Conservation (phyloP, 805 yeast genomes). For the Wickerhamomyces bisporus region DNA sequence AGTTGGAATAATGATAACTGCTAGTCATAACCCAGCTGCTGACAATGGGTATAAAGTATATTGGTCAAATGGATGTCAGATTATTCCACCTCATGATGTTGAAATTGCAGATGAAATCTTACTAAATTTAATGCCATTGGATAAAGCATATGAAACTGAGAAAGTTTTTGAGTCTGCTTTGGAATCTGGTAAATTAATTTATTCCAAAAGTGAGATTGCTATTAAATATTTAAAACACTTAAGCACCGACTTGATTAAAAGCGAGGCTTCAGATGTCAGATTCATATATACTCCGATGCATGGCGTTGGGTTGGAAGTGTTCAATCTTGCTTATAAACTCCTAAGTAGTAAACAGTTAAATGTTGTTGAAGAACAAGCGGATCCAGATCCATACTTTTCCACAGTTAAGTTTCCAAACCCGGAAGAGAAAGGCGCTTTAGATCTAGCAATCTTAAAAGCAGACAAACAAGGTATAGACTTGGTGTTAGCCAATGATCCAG, state of each 20-base stretch:
- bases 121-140: conserved; percentile 57
- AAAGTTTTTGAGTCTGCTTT: conserved; percentile 30
- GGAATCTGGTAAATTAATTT: conserved; percentile 25
- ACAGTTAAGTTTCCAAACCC: conserved; percentile 93
- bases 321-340: conserved; percentile 34
- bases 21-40: conserved; percentile 78
- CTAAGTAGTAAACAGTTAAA: conserved; percentile 31
- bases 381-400: conserved; percentile 81
- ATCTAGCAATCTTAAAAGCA: conserved; percentile 61
- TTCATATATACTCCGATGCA: conserved; percentile 93
- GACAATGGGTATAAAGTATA: conserved; percentile 96
- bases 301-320: conserved; percentile 80
- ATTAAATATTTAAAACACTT: conserved; percentile 35
- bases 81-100: conserved; percentile 84
- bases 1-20: conserved; percentile 91
- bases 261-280: conserved; percentile 26
- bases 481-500: conserved; percentile 92
- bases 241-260: conserved; percentile 28
- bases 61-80: conserved; percentile 91
- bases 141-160: conserved; percentile 42
- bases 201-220: conserved; percentile 39
- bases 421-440: conserved; percentile 89
- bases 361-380: conserved; percentile 57
- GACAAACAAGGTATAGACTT: conserved; percentile 39
- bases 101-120: conserved; percentile 64